Conservation (phyloP, 768 basidiomycete genomes). For the Lactifluus pinguis region DNA sequence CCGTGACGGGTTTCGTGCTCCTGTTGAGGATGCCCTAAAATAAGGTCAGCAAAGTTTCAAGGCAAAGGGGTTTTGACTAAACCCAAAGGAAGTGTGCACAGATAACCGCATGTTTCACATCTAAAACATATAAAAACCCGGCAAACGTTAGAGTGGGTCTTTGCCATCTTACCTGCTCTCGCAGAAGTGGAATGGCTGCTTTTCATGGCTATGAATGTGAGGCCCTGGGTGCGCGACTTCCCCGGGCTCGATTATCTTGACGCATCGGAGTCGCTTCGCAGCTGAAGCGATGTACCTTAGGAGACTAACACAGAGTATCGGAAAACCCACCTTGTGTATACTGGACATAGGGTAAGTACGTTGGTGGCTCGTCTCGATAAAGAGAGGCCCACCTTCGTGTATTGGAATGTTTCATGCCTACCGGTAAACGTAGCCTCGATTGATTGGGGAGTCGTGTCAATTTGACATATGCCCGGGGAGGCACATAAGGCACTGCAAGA, state of each 20-base stretch:
- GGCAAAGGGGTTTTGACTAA: slow-evolving; percentile 24
- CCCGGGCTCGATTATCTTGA: slow-evolving; percentile 37
- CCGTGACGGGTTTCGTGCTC: slow-evolving; percentile 58
- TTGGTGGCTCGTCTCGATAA: too few relatives aligned
- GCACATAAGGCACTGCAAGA: slow-evolving; percentile 36
- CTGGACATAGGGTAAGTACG: slow-evolving; percentile 22
- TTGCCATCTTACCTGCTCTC: slow-evolving; percentile 32
- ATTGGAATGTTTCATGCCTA: slow-evolving; percentile 50
- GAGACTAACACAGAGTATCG: too few relatives aligned
- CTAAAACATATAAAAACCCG: slow-evolving; percentile 24
- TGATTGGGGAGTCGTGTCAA: slow-evolving; percentile 48
- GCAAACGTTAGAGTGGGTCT: too few relatives aligned
- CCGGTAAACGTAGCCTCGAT: slow-evolving; percentile 57
- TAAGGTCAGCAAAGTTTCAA: neutral
- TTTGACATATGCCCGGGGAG: slow-evolving; percentile 46
- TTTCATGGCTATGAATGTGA: slow-evolving; percentile 41
- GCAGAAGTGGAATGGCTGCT: slow-evolving; percentile 45
- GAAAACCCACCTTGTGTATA: slow-evolving; percentile 41
- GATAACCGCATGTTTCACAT: slow-evolving; percentile 48
- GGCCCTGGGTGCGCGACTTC: slow-evolving; percentile 34
- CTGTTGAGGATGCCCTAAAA: slow-evolving; percentile 47
- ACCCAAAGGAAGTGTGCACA: slow-evolving; percentile 40
- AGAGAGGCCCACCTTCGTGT: slow-evolving; percentile 42
- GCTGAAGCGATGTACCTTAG: slow-evolving; percentile 25
- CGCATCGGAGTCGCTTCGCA: slow-evolving; percentile 44